Percentiles rank a stretch among this genome's conserved stretches.
These are phyloP conservation scores for Suhomyces panamericanus DNA, from an alignment of 1,139 yeast species.

Conservation along the genomic window DNA sequence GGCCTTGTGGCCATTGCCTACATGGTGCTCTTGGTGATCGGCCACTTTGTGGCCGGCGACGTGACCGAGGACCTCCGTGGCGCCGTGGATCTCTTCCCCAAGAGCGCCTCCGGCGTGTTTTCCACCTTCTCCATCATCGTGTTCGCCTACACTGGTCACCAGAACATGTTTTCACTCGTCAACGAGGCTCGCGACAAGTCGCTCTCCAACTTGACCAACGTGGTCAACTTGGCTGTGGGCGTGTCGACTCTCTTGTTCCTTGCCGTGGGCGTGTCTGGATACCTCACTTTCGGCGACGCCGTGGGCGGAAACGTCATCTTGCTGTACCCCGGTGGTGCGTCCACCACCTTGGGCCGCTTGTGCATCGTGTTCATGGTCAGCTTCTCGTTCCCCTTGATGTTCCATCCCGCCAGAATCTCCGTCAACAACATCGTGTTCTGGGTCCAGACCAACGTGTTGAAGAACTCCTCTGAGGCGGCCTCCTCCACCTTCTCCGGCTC, in stretches of 20 bases:
- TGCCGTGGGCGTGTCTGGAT: constrained; percentile 44
- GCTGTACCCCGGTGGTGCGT: constrained; percentile 51
- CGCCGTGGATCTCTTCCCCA: constrained; percentile 56
- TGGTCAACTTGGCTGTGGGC: constrained; percentile 56
- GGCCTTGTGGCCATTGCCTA: constrained; percentile 45
- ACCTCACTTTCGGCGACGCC: constrained; percentile 44
- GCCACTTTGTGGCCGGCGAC: constrained; percentile 38
- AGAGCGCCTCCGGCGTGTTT: constrained; percentile 59
- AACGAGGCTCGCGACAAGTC: constrained; percentile 58
- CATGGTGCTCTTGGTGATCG: constrained; percentile 38
- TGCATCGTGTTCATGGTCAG: constrained; percentile 81
- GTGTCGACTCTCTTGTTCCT: constrained; percentile 37
- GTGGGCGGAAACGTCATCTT: constrained; percentile 78
- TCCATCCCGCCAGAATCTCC: constrained; percentile 90
- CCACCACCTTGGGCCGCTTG: constrained; percentile 66
- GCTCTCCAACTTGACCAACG: constrained; percentile 47
- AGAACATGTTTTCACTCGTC: constrained; percentile 51
- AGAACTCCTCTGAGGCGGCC: not conserved
- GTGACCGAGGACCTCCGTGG: constrained; percentile 54
- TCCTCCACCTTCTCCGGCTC: constrained; percentile 6
- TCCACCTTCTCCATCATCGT: constrained; percentile 55
- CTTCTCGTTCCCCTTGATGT: constrained; percentile 86
- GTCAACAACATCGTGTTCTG: constrained; percentile 71
- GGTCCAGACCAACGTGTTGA: constrained; percentile 21
- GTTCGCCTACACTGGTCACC: constrained; percentile 52